Evolutionary conservation across 2,329 filamentous ascomycete genomes (phyloP).

Genomic region (Cytospora chrysosperma): DNA sequence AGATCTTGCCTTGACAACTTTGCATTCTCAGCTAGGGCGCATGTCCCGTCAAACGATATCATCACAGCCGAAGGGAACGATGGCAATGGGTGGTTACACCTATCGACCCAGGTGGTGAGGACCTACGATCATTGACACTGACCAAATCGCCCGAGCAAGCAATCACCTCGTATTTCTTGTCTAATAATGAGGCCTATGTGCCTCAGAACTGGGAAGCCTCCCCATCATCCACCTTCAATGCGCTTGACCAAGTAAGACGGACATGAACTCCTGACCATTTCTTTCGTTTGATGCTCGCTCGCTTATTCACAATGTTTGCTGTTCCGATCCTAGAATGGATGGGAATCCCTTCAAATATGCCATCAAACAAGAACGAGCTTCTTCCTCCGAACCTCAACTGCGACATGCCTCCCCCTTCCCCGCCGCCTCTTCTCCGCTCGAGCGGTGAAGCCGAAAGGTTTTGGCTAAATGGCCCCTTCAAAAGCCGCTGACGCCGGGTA

Average conservation of each 20-base stretch:
- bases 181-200: neutral
- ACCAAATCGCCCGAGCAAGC: conserved; percentile 2
- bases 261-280: neutral
- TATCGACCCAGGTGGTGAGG: neutral
- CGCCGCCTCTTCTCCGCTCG: neutral
- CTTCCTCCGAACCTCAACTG: neutral
- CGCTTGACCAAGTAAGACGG: neutral
- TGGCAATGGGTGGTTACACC: neutral
- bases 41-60: neutral
- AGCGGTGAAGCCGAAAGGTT: neutral
- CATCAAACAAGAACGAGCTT: neutral
- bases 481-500: conserved; percentile 15
- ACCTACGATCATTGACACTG: neutral
- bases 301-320: neutral
- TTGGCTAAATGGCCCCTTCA: neutral
- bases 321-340: neutral
- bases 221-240: conserved; percentile 1
- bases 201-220: neutral
- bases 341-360: neutral
- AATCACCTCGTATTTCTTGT: conserved; percentile 11
- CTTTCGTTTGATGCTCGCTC: neutral
- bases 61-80: neutral
- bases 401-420: no score
- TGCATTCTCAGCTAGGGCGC: neutral
- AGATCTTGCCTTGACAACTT: neutral